Evolutionary conservation across 2,329 filamentous ascomycete genomes (phyloP), one percentile per base, ranked within the genome.

Genomic region (Colletotrichum sp.): DNA sequence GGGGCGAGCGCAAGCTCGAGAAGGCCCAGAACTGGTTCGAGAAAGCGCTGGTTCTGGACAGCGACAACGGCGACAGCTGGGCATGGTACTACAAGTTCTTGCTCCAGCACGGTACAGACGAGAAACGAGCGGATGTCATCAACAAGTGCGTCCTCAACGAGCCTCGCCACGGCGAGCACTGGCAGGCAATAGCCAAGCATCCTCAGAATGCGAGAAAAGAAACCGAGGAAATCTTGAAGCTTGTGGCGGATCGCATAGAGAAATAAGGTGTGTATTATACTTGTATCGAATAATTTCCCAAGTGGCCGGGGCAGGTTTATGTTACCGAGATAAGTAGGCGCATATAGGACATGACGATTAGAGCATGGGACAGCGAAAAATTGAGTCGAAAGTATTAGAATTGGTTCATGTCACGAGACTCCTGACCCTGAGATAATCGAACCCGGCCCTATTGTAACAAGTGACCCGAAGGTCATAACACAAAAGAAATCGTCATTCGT

Each of bases 1-100:
- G 97, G 97, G 93, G 92, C 12, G 97, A 99, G 86, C 91, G 97
- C 72, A 93, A 94, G 82, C 89, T 99, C 28, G 97, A 99, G 79
- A 98, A 98, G 84, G 96, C 97, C 4, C 94, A 96, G 85, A 96
- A 92, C 78, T 99, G 97, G 97, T 99, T 99, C 84, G 96, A 98
- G 86, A 98, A 98, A 86, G 97, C 97, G 1, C 93, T 98, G 72
- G 89, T 98, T 70, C 88, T 97, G 14, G 96, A 99, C 81, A 92
- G 93, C 43, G 96, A 99, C 83, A 87, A 92, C 67, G 97, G 97
- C 67, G 98, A 99, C 86, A 95, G 93, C 13, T 99, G 98, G 98
- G 96, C 96, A 24, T 99, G 96, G 96, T 99, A 98, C 85, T 97
- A 96, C 85, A 96, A 96, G 84, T 99, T 99, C 84, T 83, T 99